Evolutionary conservation across 2,329 filamentous ascomycete species (phyloP), one percentile per base, ranked within the genome.

Genomic region (Talaromyces sp.): DNA sequence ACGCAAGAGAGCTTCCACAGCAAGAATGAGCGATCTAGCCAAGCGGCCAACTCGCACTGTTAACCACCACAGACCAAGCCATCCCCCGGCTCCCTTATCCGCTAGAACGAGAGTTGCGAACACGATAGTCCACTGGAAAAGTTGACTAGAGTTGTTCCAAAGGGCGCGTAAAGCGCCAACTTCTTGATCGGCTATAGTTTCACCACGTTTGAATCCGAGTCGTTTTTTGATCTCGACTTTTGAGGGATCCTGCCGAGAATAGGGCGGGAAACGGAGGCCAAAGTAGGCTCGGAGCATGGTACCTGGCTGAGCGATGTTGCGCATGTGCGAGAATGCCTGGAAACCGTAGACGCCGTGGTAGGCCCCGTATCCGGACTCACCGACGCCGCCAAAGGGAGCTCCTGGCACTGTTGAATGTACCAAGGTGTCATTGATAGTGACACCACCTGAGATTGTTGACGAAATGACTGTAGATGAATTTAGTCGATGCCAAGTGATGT

Each of bases 341-440:
- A 85, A 77, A 40, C 81, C 80, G 69, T 79, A 77, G 64, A 73
- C 71, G 18, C 82, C 82, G 66, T 82, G 81, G 67, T 84, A 83
- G 59, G 70, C 72, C 58, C 82, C 82, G 56, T 71, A 74, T 34
- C 82, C 82, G 7, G 79, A 82, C 18, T 75, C 72, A 31, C 82
- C 82, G 23, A 83, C 75, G 36, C 83, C 82, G 52, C 83, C 82
- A 52, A 85, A 76, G 6, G 82, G 81, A 2, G 77, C 75, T 30
- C 72, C 72, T 2, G 75, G 74, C 51, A 79, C 73, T 40, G 70
- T 73, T 55, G 73, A 72, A 63, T 84, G 82, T 50, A 81, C 70
- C 64, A 78, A 74, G 44, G 75, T 72, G 65, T 83, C 81, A 67
- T 84, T 84, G 68, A 83, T 71, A 12, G 80, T 82, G 58, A 83